A percentile compares a stretch with the other conserved stretches of the same genome.
Conservation (phyloP, 176 grass and related monocot genomes). For the Juncus effusus region DNA sequence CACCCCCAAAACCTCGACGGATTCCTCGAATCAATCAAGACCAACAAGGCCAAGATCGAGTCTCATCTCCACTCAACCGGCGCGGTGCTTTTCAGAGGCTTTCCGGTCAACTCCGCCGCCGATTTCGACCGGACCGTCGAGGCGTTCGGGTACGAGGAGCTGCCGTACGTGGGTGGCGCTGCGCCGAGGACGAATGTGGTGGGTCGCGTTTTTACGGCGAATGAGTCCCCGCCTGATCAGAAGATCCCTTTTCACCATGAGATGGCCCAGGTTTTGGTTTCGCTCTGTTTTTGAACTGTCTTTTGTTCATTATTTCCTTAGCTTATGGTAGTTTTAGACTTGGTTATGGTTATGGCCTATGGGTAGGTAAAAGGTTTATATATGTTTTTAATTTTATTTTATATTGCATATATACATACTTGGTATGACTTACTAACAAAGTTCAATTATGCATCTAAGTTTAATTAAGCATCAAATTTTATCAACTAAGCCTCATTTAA, state of each 20-base stretch:
- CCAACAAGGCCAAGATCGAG: constrained; percentile 49
- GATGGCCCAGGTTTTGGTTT: constrained; percentile 77
- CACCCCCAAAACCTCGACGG: not conserved
- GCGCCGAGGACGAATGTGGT: constrained; percentile 85
- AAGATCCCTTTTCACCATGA: constrained; percentile 98
- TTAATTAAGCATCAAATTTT: too few species aligned
- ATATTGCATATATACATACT: too few species aligned
- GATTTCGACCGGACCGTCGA: constrained; percentile 71
- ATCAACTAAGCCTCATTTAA: too few species aligned
- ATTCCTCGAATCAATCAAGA: constrained; percentile 42
- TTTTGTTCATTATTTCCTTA: too few species aligned
- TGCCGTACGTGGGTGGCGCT: constrained; percentile 84
- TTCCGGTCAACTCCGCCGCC: constrained; percentile 37
- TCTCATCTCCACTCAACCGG: constrained; percentile 59
- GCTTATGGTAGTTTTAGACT: too few species aligned
- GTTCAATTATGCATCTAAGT: too few species aligned
- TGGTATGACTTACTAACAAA: too few species aligned
- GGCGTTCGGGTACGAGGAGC: constrained; percentile 83
- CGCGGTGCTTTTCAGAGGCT: constrained; percentile 70
- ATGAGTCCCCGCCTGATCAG: constrained; percentile 94
- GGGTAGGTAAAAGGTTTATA: too few species aligned
- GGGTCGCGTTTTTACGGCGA: constrained; percentile 85
- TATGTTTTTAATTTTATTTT: too few species aligned
- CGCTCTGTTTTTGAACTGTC: too few species aligned
- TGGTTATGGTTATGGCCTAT: too few species aligned